Percentiles rank a stretch among this genome's conserved stretches.
Evolutionary conservation across 2,329 filamentous ascomycete species (phyloP).

Genomic region (Ascochyta fabae): DNA sequence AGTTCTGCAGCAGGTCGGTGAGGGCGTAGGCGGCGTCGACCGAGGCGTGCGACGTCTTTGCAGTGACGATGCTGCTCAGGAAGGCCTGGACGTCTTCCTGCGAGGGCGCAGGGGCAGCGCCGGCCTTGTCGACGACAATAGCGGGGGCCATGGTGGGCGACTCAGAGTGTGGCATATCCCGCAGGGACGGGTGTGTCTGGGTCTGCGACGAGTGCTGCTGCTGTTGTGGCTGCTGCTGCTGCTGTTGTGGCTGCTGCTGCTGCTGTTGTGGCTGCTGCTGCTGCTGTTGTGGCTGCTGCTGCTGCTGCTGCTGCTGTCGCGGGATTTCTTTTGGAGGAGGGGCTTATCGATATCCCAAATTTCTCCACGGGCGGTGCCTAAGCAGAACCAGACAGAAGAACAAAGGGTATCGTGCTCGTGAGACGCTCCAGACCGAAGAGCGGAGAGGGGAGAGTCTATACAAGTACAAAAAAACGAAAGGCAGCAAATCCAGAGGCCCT

Average conservation of each 20-base stretch:
- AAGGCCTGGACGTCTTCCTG: conserved; percentile 55
- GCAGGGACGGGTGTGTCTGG: conserved; percentile 1
- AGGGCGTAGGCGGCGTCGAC: conserved; percentile 70
- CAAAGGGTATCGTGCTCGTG: conserved; percentile 32
- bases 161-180: conserved; percentile 58
- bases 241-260: conserved; percentile 5
- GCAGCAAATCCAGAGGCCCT: conserved; percentile 19
- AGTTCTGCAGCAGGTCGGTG: conserved; percentile 68
- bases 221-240: conserved; percentile 6
- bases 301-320: conserved; percentile 6
- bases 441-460: conserved; percentile 42
- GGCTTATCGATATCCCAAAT: conserved; percentile 41
- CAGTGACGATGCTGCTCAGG: conserved; percentile 54
- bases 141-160: conserved; percentile 57
- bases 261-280: conserved; percentile 11
- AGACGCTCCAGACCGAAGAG: conserved; percentile 26
- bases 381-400: conserved; percentile 11
- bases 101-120: conserved; percentile 51
- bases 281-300: conserved; percentile 9
- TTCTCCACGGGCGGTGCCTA: conserved; percentile 24
- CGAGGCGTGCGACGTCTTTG: conserved; percentile 61
- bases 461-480: conserved; percentile 28
- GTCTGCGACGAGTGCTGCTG: conserved; percentile 15
- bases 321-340: conserved; percentile 36
- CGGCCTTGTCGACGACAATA: conserved; percentile 55